These are phyloP conservation scores for Iberis pinnata DNA, from an alignment of 345 rosid species.

Conservation along the genomic window DNA sequence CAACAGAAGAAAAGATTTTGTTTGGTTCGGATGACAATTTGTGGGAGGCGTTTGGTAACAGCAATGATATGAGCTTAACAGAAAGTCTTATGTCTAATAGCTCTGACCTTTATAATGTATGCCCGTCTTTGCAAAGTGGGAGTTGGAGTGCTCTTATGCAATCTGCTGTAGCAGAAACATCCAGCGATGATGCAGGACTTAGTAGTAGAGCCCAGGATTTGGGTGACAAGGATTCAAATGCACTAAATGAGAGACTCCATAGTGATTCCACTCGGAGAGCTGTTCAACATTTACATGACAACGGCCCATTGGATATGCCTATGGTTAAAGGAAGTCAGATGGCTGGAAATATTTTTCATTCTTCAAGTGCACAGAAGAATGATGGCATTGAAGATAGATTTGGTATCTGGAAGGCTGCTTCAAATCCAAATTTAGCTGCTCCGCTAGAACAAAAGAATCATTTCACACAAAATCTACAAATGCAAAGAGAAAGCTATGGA, in stretches of 20 bases:
- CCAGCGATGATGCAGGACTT: slow-evolving; percentile 42
- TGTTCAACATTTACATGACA: slow-evolving; percentile 33
- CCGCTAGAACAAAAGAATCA: slow-evolving; percentile 34
- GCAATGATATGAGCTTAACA: slow-evolving; percentile 38
- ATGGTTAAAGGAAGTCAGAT: slow-evolving; percentile 37
- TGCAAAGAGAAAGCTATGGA: slow-evolving; percentile 36
- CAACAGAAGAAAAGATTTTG: slow-evolving; percentile 80
- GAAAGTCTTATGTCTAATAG: slow-evolving; percentile 40
- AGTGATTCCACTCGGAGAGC: slow-evolving; percentile 37
- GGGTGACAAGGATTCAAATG: slow-evolving; percentile 19
- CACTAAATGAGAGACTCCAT: slow-evolving; percentile 35
- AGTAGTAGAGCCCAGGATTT: slow-evolving; percentile 15
- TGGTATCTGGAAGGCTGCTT: slow-evolving; percentile 39
- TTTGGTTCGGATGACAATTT: slow-evolving; percentile 78
- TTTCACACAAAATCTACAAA: slow-evolving; percentile 32
- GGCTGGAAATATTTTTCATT: slow-evolving; percentile 35
- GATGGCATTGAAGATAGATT: slow-evolving; percentile 37
- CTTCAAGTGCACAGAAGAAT: slow-evolving; percentile 36
- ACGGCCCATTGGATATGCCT: slow-evolving; percentile 39
- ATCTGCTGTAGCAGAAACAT: slow-evolving; percentile 92
- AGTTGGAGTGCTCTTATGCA: slow-evolving; percentile 99
- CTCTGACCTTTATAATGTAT: slow-evolving; percentile 40
- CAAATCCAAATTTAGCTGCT: slow-evolving; percentile 35
- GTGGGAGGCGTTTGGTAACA: slow-evolving; percentile 74
- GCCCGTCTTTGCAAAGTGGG: slow-evolving; percentile 81